Percentiles rank a stretch among this genome's conserved stretches.
Evolutionary conservation across 2,329 filamentous ascomycete genomes (phyloP).

Genomic region (Cladosporium oxysporum): DNA sequence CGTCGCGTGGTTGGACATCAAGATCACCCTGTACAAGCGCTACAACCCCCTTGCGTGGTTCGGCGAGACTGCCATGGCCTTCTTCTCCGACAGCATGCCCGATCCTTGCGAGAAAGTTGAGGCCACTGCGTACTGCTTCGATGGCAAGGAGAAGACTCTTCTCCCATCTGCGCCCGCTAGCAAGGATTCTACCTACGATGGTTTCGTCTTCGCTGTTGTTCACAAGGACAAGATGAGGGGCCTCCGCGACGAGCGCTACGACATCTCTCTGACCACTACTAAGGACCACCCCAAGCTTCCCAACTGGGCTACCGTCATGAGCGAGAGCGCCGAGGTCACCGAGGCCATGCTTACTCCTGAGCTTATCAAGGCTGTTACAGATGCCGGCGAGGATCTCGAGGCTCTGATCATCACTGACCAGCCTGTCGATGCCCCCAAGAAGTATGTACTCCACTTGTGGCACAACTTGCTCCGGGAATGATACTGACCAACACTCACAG

Average conservation of each 20-base stretch:
- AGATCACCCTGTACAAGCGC: constrained; percentile 77
- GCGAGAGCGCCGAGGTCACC: constrained; percentile 92
- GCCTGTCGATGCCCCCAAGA: constrained; percentile 80
- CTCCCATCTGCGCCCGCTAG: constrained; percentile 62
- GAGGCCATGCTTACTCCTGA: constrained; percentile 85
- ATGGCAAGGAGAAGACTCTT: constrained; percentile 81
- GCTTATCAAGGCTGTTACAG: constrained; percentile 73
- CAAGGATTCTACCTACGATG: constrained; percentile 70
- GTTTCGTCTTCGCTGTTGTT: constrained; percentile 92
- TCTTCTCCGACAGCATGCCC: constrained; percentile 78
- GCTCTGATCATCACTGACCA: constrained; percentile 89
- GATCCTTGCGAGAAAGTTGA: constrained; percentile 72
- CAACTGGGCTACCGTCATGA: constrained; percentile 90
- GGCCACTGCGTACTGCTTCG: constrained; percentile 81
- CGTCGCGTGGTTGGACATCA: constrained; percentile 84
- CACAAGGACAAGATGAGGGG: constrained; percentile 93
- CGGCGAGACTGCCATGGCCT: constrained; percentile 68
- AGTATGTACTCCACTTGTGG: constrained; percentile 56
- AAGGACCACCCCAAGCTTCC: constrained; percentile 92
- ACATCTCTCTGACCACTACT: constrained; percentile 87
- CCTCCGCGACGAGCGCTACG: constrained; percentile 89
- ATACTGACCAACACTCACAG: constrained; percentile 46
- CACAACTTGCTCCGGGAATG: neutral
- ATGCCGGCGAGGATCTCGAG: constrained; percentile 79
- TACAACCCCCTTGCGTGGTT: constrained; percentile 74